Conservation (phyloP, 23 red algal genomes). For the Pyropia yezoensis region DNA sequence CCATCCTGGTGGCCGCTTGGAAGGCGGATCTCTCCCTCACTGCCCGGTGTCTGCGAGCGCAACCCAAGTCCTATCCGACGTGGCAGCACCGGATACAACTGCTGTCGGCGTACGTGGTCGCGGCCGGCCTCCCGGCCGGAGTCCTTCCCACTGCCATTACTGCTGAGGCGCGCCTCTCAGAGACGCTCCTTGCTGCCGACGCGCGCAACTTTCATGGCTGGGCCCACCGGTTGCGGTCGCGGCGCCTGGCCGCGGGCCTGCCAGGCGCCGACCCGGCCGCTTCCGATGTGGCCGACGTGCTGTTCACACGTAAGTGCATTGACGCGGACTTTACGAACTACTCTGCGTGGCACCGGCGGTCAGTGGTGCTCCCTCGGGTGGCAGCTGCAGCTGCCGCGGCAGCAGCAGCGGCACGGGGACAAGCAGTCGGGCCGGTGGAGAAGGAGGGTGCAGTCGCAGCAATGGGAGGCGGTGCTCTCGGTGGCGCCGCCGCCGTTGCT, state of each 20-base stretch:
- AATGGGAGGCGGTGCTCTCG: no score
- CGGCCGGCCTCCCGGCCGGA: conserved; percentile 1
- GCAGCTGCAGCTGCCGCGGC: neutral
- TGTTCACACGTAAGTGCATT: conserved; percentile 10
- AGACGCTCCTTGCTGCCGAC: conserved; percentile 59
- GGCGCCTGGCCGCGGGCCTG: conserved; percentile 6
- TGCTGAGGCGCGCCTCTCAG: conserved; percentile 39
- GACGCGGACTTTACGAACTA: conserved; percentile 93
- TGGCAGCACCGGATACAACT: conserved; percentile 94
- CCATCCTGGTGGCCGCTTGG: conserved; percentile 3
- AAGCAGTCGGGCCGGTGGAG: no score
- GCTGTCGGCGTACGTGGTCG: conserved; percentile 18
- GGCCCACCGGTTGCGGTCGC: conserved; percentile 70
- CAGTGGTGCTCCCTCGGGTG: conserved; percentile 33
- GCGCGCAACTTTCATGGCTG: conserved; percentile 93
- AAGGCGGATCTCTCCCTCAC: conserved; percentile 59
- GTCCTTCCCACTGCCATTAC: conserved; percentile 11
- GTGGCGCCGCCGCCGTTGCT: neutral
- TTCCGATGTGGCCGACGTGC: neutral
- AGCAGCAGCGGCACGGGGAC: neutral
- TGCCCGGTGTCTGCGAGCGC: conserved; percentile 33
- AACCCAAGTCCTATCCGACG: conserved; percentile 91
- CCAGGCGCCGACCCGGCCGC: conserved; percentile 5
- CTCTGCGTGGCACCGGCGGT: conserved; percentile 87
- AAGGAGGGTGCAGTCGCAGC: no score